Base-by-base conservation (phyloP, 1,139 yeast genomes). In the Candida tetrigidarum region DNA sequence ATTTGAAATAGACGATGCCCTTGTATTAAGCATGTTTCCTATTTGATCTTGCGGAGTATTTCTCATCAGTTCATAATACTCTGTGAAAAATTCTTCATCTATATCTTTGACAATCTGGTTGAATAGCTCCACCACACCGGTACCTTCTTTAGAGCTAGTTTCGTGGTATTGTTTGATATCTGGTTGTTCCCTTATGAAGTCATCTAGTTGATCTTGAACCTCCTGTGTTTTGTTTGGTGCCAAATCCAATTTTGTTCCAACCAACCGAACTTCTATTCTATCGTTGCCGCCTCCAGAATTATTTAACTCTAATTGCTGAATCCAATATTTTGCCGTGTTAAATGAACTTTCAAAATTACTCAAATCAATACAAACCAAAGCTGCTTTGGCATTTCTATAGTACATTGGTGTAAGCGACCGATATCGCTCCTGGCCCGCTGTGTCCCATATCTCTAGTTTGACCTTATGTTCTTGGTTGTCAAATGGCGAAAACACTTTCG, bases 371-470 rank as follows among this genome's bases (percentile, higher is more conserved):
- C 75, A 69, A 4, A 71, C 60, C 36, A 71, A 59, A 0, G 79
- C 79, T n/a, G 67, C 67, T 43, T 64, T 66, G 35, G 78, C 74
- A 50, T 73, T 71, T 27, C 80, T 54, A 54, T 75, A 75, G 56
- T 75, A 75, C 80, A 75, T 75, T 4, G 80, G 80, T 1, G 79
- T 74, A 34, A 75, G 60, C 9, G 76, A 70, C 48, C 71, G 62
- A 57, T 75, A 75, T 38, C 80, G 54, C 48, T 75, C 80, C 54
- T 75, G 80, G 27, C 80, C 80, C 2, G 80, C 80, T n/a, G 80
- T 75, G 49, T 75, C 80, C 80, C 80, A 75, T 47, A 75, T 71
- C 50, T 75, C 79, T 48, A 72, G 67, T 51, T 69, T 70, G 38
- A 74, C 49, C 19, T 46, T 46, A 34, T 56, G 52, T 15, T 54